phyloP scores from a whole-genome alignment of 2,329 filamentous ascomycete genomes.

The Fusarium chuoi region DNA sequence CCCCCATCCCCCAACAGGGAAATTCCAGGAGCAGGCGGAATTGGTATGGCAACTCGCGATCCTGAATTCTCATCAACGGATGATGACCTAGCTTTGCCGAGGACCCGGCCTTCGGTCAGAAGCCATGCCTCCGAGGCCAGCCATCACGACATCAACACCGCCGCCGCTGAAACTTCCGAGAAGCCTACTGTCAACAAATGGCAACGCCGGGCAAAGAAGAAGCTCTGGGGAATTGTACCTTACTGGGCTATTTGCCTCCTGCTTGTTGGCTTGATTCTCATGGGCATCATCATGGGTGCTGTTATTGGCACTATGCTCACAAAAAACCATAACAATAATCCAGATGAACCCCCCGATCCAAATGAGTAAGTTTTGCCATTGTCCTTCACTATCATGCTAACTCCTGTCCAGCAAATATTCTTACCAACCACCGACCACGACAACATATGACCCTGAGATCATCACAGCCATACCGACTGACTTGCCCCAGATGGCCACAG shows the following conservation, averaged over 20 bases:
- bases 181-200: constrained; percentile 62
- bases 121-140: constrained; percentile 62
- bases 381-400: constrained; percentile 2
- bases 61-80: constrained; percentile 69
- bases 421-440: constrained; percentile 49
- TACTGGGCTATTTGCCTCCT: constrained; percentile 69
- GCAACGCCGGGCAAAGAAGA: constrained; percentile 64
- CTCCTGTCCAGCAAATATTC: constrained; percentile 20
- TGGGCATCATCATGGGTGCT: constrained; percentile 66
- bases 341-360: neutral
- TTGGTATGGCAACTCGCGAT: constrained; percentile 69
- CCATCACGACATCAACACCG: constrained; percentile 65
- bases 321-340: constrained; percentile 19
- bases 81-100: constrained; percentile 62
- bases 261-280: constrained; percentile 59
- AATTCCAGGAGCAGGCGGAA: constrained; percentile 68
- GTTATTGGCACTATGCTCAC: constrained; percentile 62
- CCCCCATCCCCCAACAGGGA: constrained; percentile 23
- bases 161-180: constrained; percentile 57
- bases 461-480: constrained; percentile 61
- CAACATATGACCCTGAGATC: constrained; percentile 59
- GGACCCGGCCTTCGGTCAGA: constrained; percentile 62
- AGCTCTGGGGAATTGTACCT: constrained; percentile 68
- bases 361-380: constrained; percentile 26
- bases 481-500: constrained; percentile 64